Base-by-base conservation (phyloP, 441 rosid species). In the Eutrema salsugineum region DNA sequence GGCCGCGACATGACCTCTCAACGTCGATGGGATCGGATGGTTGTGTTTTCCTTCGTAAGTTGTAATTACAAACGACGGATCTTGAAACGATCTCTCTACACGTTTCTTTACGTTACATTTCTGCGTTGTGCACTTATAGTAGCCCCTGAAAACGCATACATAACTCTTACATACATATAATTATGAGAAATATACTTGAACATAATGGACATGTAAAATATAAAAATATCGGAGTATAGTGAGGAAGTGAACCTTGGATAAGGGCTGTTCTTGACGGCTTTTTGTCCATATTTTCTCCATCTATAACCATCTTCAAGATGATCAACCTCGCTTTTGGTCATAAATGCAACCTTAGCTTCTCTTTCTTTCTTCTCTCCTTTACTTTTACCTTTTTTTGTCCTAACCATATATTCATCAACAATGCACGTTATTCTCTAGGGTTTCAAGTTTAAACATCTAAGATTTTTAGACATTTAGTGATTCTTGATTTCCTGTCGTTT, bases 261-360 rank as follows among this genome's bases (percentile, higher is more conserved):
- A 64, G 88, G 84, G 57, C 93, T 88, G 44, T 88, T 86, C 67
- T 88, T 88, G 32, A 88, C 91, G 39, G 94, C 91, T 16, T 88
- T 88, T 70, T 88, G 94, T 69, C 93, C 93, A 58, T 88, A 88
- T 72, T 88, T 88, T 79, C 93, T 84, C 88, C 93, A 88, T 66
- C 89, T 81, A 69, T 86, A 88, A 38, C 93, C 93, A 72, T 88
- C 91, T 82, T 86, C 93, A 17, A 88, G 89, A 75, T 85, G 86
- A 83, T 88, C 93, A 30, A 88, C 77, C 11, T 88, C 93, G 33
- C 84, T 88, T 81, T 82, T 88, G 20, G 94, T 88, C 91, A 88
- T 81, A 82, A 88, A 88, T 1, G 91, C 91, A 74, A 86, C 80
- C 40, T 84, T 78, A 12, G 85, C 82, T 46, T 86, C 88, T 70